phyloP scores from a whole-genome alignment of 148 eudicot genomes.

The Chenopodium formosanum region DNA sequence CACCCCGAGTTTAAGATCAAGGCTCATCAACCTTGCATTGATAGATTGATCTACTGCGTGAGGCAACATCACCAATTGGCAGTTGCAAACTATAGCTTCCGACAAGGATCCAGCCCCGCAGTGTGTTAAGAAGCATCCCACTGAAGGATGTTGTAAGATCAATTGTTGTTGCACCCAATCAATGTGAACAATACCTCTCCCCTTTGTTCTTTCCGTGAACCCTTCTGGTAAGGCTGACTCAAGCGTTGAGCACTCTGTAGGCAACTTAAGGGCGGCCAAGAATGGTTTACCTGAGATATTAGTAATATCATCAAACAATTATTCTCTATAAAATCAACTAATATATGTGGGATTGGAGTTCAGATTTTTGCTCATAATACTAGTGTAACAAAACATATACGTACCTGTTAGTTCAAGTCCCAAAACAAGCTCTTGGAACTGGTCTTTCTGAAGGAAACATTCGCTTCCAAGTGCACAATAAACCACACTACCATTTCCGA shows the following conservation, averaged over 20 bases:
- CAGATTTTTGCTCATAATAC: too few relatives aligned
- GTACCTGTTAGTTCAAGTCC: slow-evolving; percentile 51
- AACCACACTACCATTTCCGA: slow-evolving; percentile 28
- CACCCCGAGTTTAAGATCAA: slow-evolving; percentile 40
- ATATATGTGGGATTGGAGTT: too few relatives aligned
- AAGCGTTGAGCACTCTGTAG: slow-evolving; percentile 35
- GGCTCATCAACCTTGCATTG: slow-evolving; percentile 43
- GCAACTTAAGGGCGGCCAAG: slow-evolving; percentile 48
- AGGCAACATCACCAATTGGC: slow-evolving; percentile 52
- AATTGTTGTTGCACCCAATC: slow-evolving; percentile 58
- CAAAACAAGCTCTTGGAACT: slow-evolving; percentile 47
- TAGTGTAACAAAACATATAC: slow-evolving; percentile 3
- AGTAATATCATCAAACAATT: not conserved
- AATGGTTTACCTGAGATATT: slow-evolving; percentile 38
- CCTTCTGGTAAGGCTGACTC: slow-evolving; percentile 50
- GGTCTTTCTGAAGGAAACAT: slow-evolving; percentile 30
- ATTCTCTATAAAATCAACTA: not conserved
- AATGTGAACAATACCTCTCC: slow-evolving; percentile 40
- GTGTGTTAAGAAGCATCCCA: slow-evolving; percentile 56
- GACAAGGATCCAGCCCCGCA: slow-evolving; percentile 50
- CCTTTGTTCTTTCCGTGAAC: slow-evolving; percentile 30
- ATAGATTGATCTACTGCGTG: slow-evolving; percentile 40
- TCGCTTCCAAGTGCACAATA: slow-evolving; percentile 62
- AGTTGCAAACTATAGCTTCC: slow-evolving; percentile 47
- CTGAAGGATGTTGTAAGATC: slow-evolving; percentile 42